These are phyloP conservation scores for Chiua sp. DNA, from an alignment of 1,284 basidiomycete species.

Conservation along the genomic window DNA sequence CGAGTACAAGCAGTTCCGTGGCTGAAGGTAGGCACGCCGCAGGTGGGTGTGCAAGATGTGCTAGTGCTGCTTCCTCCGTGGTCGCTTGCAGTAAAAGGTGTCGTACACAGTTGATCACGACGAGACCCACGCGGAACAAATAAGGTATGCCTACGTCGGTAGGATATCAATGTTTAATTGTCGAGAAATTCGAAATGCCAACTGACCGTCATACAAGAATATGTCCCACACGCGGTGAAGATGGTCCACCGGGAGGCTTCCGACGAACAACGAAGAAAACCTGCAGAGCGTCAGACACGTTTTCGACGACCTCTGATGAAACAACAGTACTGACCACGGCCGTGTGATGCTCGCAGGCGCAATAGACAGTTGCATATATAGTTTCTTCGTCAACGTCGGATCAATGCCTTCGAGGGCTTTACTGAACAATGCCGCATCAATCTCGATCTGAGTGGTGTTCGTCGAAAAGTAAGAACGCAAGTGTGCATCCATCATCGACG, in stretches of 20 bases:
- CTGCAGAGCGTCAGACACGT: no score
- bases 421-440: constrained; percentile 75
- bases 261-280: constrained; percentile 76
- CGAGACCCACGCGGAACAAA: no score
- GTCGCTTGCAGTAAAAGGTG: constrained; percentile 59
- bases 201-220: constrained; percentile 83
- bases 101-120: constrained; percentile 72
- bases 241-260: constrained; percentile 78
- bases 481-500: no score
- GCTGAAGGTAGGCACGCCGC: constrained; percentile 56
- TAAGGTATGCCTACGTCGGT: constrained; percentile 70
- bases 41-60: constrained; percentile 58
- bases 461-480: no score
- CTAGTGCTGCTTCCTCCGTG: constrained; percentile 54
- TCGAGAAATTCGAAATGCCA: not conserved
- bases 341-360: constrained; percentile 60
- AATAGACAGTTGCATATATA: constrained; percentile 71
- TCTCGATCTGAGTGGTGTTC: no score
- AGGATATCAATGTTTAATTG: not conserved
- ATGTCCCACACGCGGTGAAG: constrained; percentile 89
- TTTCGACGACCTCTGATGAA: not conserved
- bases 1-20: constrained; percentile 67
- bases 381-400: constrained; percentile 63
- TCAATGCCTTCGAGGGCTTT: constrained; percentile 77
- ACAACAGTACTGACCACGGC: constrained; percentile 55